These are phyloP conservation scores for Arabidopsis thaliana DNA, from an alignment of 345 rosid species.

Conservation along the genomic window DNA sequence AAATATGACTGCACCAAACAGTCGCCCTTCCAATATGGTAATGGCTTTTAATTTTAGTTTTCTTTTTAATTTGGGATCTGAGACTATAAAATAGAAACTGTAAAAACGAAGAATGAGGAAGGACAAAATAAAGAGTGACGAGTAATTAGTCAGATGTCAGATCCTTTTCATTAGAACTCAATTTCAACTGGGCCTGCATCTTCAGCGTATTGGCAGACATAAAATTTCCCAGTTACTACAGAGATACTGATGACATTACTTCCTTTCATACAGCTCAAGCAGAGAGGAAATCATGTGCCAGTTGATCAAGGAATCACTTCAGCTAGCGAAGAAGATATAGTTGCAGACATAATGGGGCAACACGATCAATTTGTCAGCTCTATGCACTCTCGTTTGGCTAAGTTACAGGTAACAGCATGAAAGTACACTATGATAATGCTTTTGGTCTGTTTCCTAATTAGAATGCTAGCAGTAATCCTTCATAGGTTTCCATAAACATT, in stretches of 20 bases:
- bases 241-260: slow-evolving; percentile 22
- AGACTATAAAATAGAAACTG: background rate
- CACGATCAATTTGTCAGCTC: slow-evolving; percentile 88
- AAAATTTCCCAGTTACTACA: background rate
- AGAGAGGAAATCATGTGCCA: slow-evolving; percentile 61
- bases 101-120: slow-evolving; percentile 3
- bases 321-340: slow-evolving; percentile 71
- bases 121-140: background rate
- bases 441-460: slow-evolving; percentile 14
- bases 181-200: slow-evolving; percentile 16
- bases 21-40: slow-evolving; percentile 63
- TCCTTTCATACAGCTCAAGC: slow-evolving; percentile 53
- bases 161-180: background rate
- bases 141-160: background rate
- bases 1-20: slow-evolving; percentile 48
- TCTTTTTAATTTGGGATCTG: background rate
- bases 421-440: slow-evolving; percentile 32
- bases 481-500: slow-evolving; percentile 3
- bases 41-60: slow-evolving; percentile 9
- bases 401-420: slow-evolving; percentile 77
- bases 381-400: slow-evolving; percentile 89
- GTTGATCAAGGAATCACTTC: slow-evolving; percentile 62
- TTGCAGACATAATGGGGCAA: slow-evolving; percentile 70
- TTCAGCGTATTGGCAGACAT: background rate
- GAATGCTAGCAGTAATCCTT: slow-evolving; percentile 29